Conservation (phyloP, 1,139 yeast genomes). For the Yamadazyma membranifaciens region DNA sequence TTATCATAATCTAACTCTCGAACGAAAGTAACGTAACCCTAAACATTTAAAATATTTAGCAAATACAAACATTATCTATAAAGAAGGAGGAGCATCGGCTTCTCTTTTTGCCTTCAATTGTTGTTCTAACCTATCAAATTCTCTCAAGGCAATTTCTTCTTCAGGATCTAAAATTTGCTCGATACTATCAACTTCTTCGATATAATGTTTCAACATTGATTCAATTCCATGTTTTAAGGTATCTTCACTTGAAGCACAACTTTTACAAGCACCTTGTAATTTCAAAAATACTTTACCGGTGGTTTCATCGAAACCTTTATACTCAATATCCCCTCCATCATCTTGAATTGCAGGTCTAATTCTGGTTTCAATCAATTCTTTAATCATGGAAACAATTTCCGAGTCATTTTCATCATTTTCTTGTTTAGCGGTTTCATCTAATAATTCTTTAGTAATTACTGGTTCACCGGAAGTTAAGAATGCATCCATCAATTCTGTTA, state of each 20-base stretch:
- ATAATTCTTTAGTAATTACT: conserved; percentile 49
- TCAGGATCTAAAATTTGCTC: conserved; percentile 58
- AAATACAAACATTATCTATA: conserved; percentile 16
- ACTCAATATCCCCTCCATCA: conserved; percentile 82
- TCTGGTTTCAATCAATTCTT: conserved; percentile 59
- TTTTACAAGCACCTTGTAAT: conserved; percentile 79
- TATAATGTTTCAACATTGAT: conserved; percentile 79
- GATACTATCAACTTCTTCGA: conserved; percentile 78
- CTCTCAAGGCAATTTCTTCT: conserved; percentile 56
- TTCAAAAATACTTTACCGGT: conserved; percentile 71
- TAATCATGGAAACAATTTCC: conserved; percentile 56
- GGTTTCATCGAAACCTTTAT: conserved; percentile 65
- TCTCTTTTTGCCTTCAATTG: conserved; percentile 24
- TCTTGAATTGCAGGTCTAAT: conserved; percentile 70
- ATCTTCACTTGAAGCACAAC: conserved; percentile 74
- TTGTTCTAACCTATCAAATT: conserved; percentile 67
- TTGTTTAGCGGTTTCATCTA: conserved; percentile 37
- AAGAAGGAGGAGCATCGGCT: conserved; percentile 27
- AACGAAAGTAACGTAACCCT: not conserved
- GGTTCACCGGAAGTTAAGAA: conserved; percentile 43
- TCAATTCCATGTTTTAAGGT: conserved; percentile 82
- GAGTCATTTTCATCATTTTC: conserved; percentile 41
- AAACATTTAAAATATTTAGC: not conserved
- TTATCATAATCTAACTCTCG: not conserved
- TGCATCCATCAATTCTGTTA: conserved; percentile 37